Percentiles rank a stretch among this genome's conserved stretches.
phyloP scores from a whole-genome alignment of 805 yeast species.

The Saccharomyces mikatae region DNA sequence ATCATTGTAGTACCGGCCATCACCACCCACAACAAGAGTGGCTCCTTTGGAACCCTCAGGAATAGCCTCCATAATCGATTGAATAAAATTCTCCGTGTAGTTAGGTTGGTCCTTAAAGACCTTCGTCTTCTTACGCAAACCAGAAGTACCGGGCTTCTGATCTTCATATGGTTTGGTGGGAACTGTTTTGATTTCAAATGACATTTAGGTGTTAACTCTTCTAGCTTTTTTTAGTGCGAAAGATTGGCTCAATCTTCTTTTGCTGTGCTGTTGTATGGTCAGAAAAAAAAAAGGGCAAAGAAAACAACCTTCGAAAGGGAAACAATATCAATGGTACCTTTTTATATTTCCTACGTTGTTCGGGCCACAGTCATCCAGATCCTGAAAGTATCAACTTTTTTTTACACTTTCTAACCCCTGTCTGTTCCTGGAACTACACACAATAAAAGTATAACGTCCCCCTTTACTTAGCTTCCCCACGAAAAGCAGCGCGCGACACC shows the following conservation, averaged over 20 bases:
- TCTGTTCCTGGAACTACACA: neutral
- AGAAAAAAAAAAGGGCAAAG: neutral
- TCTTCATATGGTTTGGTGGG: conserved; percentile 73
- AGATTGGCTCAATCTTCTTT: neutral
- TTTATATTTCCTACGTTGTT: neutral
- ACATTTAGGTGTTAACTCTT: conserved; percentile 11
- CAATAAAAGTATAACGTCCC: neutral
- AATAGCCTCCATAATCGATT: conserved; percentile 73
- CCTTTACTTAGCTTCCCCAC: neutral
- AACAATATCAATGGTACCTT: neutral
- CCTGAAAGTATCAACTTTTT: neutral
- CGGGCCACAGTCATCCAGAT: neutral
- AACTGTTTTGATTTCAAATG: conserved; percentile 29
- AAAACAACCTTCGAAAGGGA: neutral
- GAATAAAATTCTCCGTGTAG: conserved; percentile 91
- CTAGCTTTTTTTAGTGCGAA: neutral
- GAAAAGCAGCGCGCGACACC: neutral
- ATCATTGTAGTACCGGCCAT: conserved; percentile 88
- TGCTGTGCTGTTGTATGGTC: neutral
- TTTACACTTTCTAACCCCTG: neutral
- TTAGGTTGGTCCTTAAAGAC: conserved; percentile 65
- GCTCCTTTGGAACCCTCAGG: conserved; percentile 84
- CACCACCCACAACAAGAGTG: conserved; percentile 89
- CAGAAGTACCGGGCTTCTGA: conserved; percentile 98
- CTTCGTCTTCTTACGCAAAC: conserved; percentile 81